These are phyloP conservation scores for Closterium sp. DNA, from an alignment of 139 green algal species.

Conservation along the genomic window DNA sequence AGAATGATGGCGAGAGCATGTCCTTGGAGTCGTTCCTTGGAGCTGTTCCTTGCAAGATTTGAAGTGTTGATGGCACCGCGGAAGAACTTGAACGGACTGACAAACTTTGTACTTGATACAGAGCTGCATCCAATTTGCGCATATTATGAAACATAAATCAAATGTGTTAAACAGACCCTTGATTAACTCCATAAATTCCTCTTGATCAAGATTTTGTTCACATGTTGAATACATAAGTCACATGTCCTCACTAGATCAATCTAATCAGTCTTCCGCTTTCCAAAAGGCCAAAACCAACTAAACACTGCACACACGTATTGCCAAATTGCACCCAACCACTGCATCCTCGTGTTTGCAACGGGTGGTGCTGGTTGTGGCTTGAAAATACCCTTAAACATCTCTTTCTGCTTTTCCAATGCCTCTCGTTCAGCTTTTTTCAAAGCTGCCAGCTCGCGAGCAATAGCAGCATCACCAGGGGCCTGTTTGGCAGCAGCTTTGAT, in stretches of 20 bases:
- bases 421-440: conserved; percentile 4
- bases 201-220: too few species aligned
- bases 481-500: not conserved
- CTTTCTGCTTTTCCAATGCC: conserved; percentile 10
- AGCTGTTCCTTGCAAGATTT: too few species aligned
- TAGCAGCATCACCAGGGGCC: conserved; percentile 20
- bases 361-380: not conserved
- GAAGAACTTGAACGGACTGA: too few species aligned
- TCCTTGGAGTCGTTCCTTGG: too few species aligned
- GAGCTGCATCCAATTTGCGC: too few species aligned
- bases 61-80: too few species aligned
- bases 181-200: too few species aligned
- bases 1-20: not conserved
- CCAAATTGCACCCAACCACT: conserved; percentile 1
- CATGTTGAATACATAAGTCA: too few species aligned
- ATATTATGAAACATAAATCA: too few species aligned
- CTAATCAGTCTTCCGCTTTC: not conserved
- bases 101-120: too few species aligned
- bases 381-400: conserved; percentile 15
- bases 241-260: not conserved
- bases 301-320: not conserved
- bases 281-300: conserved; percentile 9
- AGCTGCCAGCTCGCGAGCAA: conserved; percentile 1
- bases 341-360: not conserved
- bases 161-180: too few species aligned